These are phyloP conservation scores for Hypoxylon sp. DNA, from an alignment of 2,329 filamentous ascomycete species.

Conservation along the genomic window DNA sequence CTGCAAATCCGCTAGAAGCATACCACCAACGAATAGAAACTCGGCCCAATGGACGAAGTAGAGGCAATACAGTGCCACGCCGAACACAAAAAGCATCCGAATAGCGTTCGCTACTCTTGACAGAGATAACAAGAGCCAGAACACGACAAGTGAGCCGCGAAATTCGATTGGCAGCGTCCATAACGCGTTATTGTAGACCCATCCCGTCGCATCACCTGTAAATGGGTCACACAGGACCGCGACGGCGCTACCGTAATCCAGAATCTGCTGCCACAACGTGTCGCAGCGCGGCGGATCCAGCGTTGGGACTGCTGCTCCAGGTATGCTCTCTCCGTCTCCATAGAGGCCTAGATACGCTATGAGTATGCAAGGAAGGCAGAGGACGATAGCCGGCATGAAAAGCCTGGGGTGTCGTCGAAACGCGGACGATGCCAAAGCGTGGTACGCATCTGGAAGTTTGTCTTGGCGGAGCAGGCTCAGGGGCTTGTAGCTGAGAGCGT, in stretches of 20 bases:
- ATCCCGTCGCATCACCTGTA: conserved; percentile 14
- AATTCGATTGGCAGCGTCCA: conserved; percentile 59
- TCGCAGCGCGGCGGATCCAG: conserved; percentile 40
- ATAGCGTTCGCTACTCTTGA: conserved; percentile 44
- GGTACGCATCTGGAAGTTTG: conserved; percentile 43
- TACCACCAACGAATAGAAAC: conserved; percentile 53
- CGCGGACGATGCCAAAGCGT: conserved; percentile 48
- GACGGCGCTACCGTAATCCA: conserved; percentile 35
- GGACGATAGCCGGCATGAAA: conserved; percentile 48
- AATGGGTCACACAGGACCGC: conserved; percentile 44
- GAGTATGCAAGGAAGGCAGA: conserved; percentile 40
- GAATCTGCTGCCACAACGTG: conserved; percentile 43
- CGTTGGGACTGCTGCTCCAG: conserved; percentile 40
- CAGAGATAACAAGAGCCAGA: conserved; percentile 54
- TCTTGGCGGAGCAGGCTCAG: conserved; percentile 50
- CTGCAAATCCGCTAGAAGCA: conserved; percentile 53
- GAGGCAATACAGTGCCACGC: conserved; percentile 47
- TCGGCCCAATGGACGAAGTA: conserved; percentile 50
- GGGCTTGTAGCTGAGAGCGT: conserved; percentile 57
- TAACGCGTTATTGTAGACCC: conserved; percentile 54
- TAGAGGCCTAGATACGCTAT: conserved; percentile 46
- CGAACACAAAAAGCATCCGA: conserved; percentile 41
- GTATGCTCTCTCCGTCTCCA: conserved; percentile 34
- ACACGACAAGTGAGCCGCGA: conserved; percentile 55
- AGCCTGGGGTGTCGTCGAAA: conserved; percentile 51